These are phyloP conservation scores for Coleophoma cylindrospora DNA, from an alignment of 2,329 filamentous ascomycete species.

Conservation along the genomic window DNA sequence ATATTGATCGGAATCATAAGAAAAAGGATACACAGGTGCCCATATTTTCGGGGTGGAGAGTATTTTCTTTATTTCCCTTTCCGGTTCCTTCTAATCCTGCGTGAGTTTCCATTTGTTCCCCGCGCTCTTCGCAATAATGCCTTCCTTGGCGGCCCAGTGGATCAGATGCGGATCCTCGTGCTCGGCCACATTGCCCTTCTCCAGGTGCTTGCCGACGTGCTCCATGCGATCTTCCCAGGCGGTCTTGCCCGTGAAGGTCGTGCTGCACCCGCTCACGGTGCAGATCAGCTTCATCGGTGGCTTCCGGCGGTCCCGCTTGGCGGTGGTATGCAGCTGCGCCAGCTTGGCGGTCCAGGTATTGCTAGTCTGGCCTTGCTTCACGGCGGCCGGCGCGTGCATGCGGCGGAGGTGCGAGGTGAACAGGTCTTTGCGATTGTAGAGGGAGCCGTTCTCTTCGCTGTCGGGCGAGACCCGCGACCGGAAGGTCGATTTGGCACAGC, in stretches of 20 bases:
- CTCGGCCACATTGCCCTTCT: slow-evolving; percentile 34
- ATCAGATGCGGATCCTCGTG: too few species aligned
- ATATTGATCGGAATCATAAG: too few species aligned
- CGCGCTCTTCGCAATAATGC: too few species aligned
- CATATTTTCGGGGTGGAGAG: too few species aligned
- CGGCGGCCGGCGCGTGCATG: slow-evolving; percentile 63
- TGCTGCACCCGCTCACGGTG: slow-evolving; percentile 54
- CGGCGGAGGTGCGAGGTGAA: slow-evolving; percentile 84
- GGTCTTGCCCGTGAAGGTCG: slow-evolving; percentile 52
- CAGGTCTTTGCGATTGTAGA: slow-evolving; percentile 86
- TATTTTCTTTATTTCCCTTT: too few species aligned
- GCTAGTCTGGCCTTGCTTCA: slow-evolving; percentile 28
- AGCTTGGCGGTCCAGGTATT: slow-evolving; percentile 48
- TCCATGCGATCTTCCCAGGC: slow-evolving; percentile 85
- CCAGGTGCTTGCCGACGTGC: slow-evolving; percentile 78
- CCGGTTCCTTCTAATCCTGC: too few species aligned
- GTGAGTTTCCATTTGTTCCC: too few species aligned
- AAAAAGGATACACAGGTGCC: too few species aligned
- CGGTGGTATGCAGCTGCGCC: slow-evolving; percentile 49
- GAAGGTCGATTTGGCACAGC: slow-evolving; percentile 19
- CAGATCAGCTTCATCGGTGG: slow-evolving; percentile 59
- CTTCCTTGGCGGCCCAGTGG: too few species aligned
- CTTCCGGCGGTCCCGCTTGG: slow-evolving; percentile 54
- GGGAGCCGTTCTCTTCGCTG: slow-evolving; percentile 12
- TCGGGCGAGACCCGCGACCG: slow-evolving; percentile 3